phyloP scores from a whole-genome alignment of 495 filamentous ascomycete species.

The Chaetomium fimeti region DNA sequence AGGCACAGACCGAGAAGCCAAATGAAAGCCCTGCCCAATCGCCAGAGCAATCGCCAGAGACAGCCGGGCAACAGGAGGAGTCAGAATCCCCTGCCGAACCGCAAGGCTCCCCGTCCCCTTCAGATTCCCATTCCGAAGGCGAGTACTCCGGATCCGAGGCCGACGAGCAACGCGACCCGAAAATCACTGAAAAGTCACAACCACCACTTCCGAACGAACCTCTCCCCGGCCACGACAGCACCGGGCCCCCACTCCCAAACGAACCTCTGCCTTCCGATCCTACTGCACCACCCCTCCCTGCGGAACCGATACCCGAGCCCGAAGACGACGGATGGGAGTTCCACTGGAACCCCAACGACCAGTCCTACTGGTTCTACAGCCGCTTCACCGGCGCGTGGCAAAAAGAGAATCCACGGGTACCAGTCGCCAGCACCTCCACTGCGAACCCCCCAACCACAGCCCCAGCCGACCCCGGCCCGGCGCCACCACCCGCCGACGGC shows the following conservation, averaged over 20 bases:
- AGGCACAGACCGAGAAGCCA: neutral
- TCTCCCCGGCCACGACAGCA: constrained; percentile 8
- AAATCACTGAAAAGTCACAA: neutral
- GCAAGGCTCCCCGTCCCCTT: constrained; percentile 3
- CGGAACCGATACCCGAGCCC: constrained; percentile 40
- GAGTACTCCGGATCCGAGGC: constrained; percentile 22
- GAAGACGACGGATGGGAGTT: constrained; percentile 85
- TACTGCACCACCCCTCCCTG: constrained; percentile 40
- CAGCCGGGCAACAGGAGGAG: neutral
- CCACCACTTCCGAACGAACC: constrained; percentile 22
- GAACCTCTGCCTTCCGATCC: constrained; percentile 30
- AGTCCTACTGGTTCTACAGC: constrained; percentile 89
- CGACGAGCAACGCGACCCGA: neutral
- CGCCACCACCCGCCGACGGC: constrained; percentile 28
- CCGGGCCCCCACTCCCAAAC: constrained; percentile 32
- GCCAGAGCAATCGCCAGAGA: neutral
- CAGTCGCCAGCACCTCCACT: constrained; percentile 39
- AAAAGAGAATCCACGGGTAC: constrained; percentile 87
- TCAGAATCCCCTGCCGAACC: neutral
- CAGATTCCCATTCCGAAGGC: constrained; percentile 20
- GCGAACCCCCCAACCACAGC: constrained; percentile 29
- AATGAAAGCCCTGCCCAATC: neutral
- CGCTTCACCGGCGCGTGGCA: constrained; percentile 71
- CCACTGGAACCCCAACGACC: constrained; percentile 70
- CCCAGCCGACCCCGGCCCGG: constrained; percentile 27